These are phyloP conservation scores for Poa pratensis DNA, from an alignment of 176 grass and related monocot species.

Conservation along the genomic window DNA sequence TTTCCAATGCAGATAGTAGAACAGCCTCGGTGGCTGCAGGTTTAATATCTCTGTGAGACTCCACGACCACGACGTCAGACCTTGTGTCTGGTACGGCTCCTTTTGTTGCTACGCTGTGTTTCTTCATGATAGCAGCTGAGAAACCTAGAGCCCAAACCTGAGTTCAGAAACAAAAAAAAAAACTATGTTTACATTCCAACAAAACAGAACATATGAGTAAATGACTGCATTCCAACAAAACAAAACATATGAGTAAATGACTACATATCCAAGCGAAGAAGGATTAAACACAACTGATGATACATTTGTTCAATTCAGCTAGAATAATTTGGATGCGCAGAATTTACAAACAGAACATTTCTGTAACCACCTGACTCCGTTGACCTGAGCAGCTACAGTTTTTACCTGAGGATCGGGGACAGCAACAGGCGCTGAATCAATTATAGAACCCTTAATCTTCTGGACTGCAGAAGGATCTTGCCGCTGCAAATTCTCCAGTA, in stretches of 20 bases:
- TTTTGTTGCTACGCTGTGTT: constrained; percentile 73
- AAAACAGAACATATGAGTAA: not conserved
- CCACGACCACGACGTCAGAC: constrained; percentile 49
- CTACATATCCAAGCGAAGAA: not conserved
- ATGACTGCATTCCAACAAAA: not conserved
- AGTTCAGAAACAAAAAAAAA: not conserved
- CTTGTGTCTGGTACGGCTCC: constrained; percentile 44
- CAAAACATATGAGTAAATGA: not conserved
- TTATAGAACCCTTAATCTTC: constrained; percentile 84
- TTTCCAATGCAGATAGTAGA: constrained; percentile 76
- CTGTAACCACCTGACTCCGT: not conserved
- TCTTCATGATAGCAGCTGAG: constrained; percentile 93
- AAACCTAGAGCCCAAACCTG: constrained; percentile 97
- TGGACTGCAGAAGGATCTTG: constrained; percentile 65
- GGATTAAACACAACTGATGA: not conserved
- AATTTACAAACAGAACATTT: not conserved
- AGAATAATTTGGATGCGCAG: not conserved
- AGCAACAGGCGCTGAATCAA: constrained; percentile 91
- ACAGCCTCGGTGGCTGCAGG: constrained; percentile 60
- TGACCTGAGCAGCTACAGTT: not conserved
- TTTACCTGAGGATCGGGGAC: constrained; percentile 86
- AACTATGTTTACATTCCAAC: not conserved
- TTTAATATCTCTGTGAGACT: constrained; percentile 50
- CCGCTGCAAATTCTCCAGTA: constrained; percentile 73
- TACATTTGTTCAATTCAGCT: constrained; percentile 6